Conservation (phyloP, 164 flowering plant species). For the Magnolia sinica region DNA sequence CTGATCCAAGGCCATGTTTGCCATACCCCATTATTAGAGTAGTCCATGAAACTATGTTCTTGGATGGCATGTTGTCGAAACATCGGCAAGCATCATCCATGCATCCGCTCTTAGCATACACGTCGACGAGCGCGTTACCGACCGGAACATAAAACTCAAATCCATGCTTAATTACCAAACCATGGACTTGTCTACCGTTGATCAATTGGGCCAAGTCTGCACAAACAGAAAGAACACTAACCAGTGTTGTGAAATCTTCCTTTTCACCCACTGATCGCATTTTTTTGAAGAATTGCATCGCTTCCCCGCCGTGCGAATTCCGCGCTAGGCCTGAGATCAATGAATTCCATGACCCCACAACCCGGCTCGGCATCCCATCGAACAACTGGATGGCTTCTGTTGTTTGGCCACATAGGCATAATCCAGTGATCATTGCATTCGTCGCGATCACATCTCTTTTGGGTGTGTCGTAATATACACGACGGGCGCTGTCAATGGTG, state of each 20-base stretch:
- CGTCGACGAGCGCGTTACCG: conserved; percentile 40
- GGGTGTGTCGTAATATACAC: conserved; percentile 36
- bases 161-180: conserved; percentile 31
- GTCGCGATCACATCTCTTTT: conserved; percentile 30
- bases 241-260: conserved; percentile 32
- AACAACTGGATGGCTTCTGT: conserved; percentile 34
- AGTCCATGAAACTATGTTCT: conserved; percentile 43
- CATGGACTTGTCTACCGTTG: conserved; percentile 33
- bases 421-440: conserved; percentile 35
- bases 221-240: conserved; percentile 31
- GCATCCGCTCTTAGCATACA: conserved; percentile 44
- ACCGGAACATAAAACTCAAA: conserved; percentile 27
- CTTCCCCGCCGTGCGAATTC: conserved; percentile 22
- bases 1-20: conserved; percentile 33
- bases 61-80: conserved; percentile 32
- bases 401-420: conserved; percentile 22
- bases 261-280: conserved; percentile 29
- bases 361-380: conserved; percentile 23
- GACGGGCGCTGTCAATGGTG: conserved; percentile 24
- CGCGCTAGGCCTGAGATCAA: conserved; percentile 33
- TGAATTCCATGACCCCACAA: conserved; percentile 44
- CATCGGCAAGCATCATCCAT: conserved; percentile 29
- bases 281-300: conserved; percentile 23
- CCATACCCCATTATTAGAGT: conserved; percentile 41
- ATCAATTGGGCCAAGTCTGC: conserved; percentile 28